A percentile compares a stretch with the other conserved stretches of the same genome.
These are phyloP conservation scores for Didymella pomorum DNA, from an alignment of 2,329 filamentous ascomycete species.

Conservation along the genomic window DNA sequence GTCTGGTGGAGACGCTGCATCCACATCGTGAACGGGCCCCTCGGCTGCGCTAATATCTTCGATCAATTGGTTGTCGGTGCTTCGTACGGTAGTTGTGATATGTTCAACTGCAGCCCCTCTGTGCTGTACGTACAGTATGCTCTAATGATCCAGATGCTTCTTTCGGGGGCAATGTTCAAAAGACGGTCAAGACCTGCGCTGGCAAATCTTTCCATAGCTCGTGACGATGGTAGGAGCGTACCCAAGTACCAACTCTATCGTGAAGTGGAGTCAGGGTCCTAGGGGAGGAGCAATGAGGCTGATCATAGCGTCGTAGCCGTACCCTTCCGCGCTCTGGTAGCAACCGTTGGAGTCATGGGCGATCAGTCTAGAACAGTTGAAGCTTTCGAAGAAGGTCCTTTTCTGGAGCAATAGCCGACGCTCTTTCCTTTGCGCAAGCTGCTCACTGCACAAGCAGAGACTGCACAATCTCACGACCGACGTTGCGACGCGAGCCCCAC, in stretches of 20 bases:
- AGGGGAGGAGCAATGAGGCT: conserved; percentile 1
- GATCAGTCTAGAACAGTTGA: conserved; percentile 9
- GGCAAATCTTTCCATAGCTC: conserved; percentile 1
- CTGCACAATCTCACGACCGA: background rate
- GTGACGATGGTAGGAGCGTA: conserved; percentile 16
- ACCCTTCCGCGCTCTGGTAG: conserved; percentile 2
- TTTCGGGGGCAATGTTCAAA: background rate
- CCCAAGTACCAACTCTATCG: background rate
- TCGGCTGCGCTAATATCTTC: background rate
- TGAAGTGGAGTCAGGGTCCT: conserved; percentile 7
- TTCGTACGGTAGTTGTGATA: background rate
- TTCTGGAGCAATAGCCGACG: background rate
- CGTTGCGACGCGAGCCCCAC: background rate
- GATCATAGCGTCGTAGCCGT: conserved; percentile 9
- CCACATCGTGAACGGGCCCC: background rate
- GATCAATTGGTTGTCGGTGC: background rate
- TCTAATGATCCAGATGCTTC: background rate
- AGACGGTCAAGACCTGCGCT: conserved; percentile 1
- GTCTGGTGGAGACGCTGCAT: background rate
- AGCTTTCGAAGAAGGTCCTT: background rate
- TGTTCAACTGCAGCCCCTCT: background rate
- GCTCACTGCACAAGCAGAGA: background rate
- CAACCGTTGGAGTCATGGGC: conserved; percentile 7
- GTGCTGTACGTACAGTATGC: background rate
- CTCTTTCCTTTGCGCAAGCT: background rate